Evolutionary conservation across 2,329 filamentous ascomycete genomes (phyloP).

Genomic region (Chrysoporthe deuterocubensis): DNA sequence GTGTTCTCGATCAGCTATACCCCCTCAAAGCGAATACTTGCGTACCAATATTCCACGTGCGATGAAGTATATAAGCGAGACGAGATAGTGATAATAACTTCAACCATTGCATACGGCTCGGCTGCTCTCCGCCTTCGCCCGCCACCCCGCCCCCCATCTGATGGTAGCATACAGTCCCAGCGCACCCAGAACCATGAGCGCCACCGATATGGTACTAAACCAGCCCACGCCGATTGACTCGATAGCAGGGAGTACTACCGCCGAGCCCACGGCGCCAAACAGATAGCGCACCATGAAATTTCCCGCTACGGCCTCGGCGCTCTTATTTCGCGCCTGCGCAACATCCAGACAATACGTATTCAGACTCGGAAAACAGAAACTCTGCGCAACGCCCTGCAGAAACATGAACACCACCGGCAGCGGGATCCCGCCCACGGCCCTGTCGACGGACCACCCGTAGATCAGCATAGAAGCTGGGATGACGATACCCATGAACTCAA

Average conservation of each 20-base stretch:
- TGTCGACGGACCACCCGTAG: constrained; percentile 63
- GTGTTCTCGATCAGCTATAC: no score
- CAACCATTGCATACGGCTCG: no score
- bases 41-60: no score
- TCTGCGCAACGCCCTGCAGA: constrained; percentile 67
- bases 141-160: constrained; percentile 54
- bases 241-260: constrained; percentile 74
- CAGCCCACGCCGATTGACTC: constrained; percentile 77
- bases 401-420: constrained; percentile 71
- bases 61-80: no score
- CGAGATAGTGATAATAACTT: no score
- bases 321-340: constrained; percentile 62
- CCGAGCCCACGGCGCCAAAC: constrained; percentile 72
- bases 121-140: constrained; percentile 54
- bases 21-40: no score
- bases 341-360: constrained; percentile 82
- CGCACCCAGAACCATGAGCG: constrained; percentile 56
- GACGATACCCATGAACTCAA: constrained; percentile 61
- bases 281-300: constrained; percentile 81
- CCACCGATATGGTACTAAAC: constrained; percentile 73
- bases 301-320: constrained; percentile 75
- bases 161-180: constrained; percentile 52
- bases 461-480: constrained; percentile 69
- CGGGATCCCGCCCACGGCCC: constrained; percentile 45
- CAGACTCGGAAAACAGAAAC: constrained; percentile 70